Evolutionary conservation across 345 rosid genomes (phyloP), one percentile per base, ranked within the genome.

Genomic region (Syzygium grande): DNA sequence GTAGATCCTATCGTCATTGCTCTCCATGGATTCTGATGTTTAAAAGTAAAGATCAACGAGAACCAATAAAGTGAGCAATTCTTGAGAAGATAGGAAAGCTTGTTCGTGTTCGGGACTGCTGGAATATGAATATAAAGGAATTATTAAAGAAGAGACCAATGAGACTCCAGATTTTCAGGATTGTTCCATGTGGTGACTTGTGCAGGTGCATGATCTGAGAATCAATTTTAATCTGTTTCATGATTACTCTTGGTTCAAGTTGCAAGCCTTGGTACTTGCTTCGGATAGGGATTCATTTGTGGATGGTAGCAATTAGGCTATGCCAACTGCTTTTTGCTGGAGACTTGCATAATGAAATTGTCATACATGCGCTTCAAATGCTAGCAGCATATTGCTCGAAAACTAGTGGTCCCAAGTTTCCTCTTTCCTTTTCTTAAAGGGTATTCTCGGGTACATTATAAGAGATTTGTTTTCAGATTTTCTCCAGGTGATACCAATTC

Each of bases 401-500:
- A 73, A 34, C 49, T 38, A 73, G 80, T 21, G 83, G 27, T 73
- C 49, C 13, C 0, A 4, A 19, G 14, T 73, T 73, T 73, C 80
- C 83, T 73, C 21, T 38, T 41, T 73, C 83, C 7, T 73, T 73
- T 73, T 73, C 23, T 84, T 53, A 52, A 29, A 34, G 59, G n/a
- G 86, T 52, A 19, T 29, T 38, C 86, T 84, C 5, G 21, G 17
- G 41, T 86, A 41, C 80, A 25, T 63, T 61, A 11, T 25, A 15
- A 43, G 17, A 38, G 46, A 38, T 53, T 23, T 85, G 86, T 87
- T 83, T 88, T 86, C 92, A 98, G 99, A 87, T 98, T 98, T 92
- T 87, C 97, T 87, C 96, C 96, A 25, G 92, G 93, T 68, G 99
- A 98, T 90, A 98, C 98, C 90, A 98, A 98, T 93, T 91, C 94